These are phyloP conservation scores for Gossypium schwendimanii DNA, from an alignment of 441 rosid genomes.

Conservation along the genomic window DNA sequence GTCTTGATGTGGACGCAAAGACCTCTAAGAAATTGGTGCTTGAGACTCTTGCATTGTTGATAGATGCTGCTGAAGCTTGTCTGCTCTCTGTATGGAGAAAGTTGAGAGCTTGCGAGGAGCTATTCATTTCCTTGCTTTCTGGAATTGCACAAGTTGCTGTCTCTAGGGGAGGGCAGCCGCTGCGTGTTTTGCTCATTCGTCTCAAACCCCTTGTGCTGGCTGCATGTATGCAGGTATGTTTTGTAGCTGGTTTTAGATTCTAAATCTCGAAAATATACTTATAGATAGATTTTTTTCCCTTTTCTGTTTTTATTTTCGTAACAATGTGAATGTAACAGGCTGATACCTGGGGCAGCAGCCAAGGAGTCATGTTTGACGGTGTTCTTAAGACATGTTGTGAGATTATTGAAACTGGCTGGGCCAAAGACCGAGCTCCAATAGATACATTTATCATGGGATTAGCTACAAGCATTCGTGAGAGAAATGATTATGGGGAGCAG, in stretches of 20 bases:
- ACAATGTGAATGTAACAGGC: slow-evolving; percentile 49
- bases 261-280: not conserved
- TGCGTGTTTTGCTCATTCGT: slow-evolving; percentile 85
- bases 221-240: slow-evolving; percentile 77
- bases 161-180: slow-evolving; percentile 81
- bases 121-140: slow-evolving; percentile 67
- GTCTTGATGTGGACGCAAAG: slow-evolving; percentile 80
- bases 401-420: slow-evolving; percentile 91
- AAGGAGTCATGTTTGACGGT: slow-evolving; percentile 77
- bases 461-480: slow-evolving; percentile 81
- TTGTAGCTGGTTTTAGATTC: slow-evolving; percentile 9
- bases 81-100: slow-evolving; percentile 89
- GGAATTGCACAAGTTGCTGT: slow-evolving; percentile 84
- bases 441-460: slow-evolving; percentile 92
- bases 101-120: slow-evolving; percentile 82
- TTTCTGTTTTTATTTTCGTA: slow-evolving; percentile 4
- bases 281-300: not conserved
- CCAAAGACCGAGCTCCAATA: slow-evolving; percentile 88
- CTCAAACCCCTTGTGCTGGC: slow-evolving; percentile 82
- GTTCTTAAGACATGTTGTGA: slow-evolving; percentile 72
- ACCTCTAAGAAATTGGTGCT: slow-evolving; percentile 76
- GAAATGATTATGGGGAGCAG: slow-evolving; percentile 89
- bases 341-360: slow-evolving; percentile 68
- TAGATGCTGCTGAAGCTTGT: slow-evolving; percentile 92
- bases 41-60: slow-evolving; percentile 72